phyloP scores from a whole-genome alignment of 2,329 filamentous ascomycete genomes.

The Fusarium dlaminii region DNA sequence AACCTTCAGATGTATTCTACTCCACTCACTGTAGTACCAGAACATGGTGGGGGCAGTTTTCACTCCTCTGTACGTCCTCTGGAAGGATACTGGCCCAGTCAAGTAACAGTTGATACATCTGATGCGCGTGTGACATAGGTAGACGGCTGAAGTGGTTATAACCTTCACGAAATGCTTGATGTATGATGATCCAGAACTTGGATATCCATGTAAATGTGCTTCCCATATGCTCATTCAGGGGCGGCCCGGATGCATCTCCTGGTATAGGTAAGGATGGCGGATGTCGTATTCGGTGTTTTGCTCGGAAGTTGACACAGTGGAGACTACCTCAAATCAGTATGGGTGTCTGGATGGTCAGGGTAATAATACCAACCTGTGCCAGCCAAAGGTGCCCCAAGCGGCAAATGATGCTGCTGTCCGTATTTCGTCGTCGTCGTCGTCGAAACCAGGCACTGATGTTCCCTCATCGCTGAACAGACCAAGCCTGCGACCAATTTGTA shows the following conservation, averaged over 20 bases:
- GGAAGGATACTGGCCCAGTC: not conserved
- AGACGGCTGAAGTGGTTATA: not conserved
- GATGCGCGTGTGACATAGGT: not conserved
- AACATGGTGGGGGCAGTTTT: slow-evolving; percentile 6
- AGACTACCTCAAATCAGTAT: not conserved
- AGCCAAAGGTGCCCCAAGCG: slow-evolving; percentile 7
- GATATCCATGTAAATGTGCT: slow-evolving; percentile 8
- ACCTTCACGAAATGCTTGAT: not conserved
- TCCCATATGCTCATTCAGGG: not conserved
- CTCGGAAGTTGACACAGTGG: not conserved
- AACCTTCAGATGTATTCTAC: rapidly evolving
- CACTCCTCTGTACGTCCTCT: not conserved
- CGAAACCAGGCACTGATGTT: not conserved
- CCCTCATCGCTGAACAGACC: not conserved
- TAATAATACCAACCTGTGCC: not conserved
- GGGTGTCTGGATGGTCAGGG: rapidly evolving
- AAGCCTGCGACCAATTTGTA: not conserved
- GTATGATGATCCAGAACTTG: slow-evolving; percentile 7
- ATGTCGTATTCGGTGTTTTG: not conserved
- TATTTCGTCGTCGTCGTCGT: not conserved
- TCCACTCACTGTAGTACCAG: slow-evolving; percentile 7
- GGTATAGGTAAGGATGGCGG: slow-evolving; percentile 6
- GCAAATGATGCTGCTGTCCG: slow-evolving; percentile 1
- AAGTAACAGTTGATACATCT: slow-evolving; percentile 1
- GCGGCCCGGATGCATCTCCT: not conserved